A percentile compares a stretch with the other conserved stretches of the same genome.
phyloP scores from a whole-genome alignment of 768 basidiomycete species.

The Lactarius pseudohatsudake region DNA sequence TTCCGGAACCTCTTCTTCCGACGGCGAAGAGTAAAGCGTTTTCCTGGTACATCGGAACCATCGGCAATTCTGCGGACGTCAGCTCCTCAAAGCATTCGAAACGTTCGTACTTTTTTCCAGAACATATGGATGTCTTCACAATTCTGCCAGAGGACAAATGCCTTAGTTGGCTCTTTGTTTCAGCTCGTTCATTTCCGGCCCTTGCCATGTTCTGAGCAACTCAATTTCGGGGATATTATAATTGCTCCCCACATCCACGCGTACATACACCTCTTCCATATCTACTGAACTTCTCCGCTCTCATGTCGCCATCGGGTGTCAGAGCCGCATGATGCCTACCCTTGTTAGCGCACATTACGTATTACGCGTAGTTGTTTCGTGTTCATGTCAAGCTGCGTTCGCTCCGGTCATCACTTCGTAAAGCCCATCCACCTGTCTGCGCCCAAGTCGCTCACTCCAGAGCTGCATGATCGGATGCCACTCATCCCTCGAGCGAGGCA shows the following conservation, averaged over 20 bases:
- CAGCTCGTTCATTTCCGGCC: not conserved
- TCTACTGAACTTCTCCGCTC: not conserved
- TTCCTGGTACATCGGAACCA: not conserved
- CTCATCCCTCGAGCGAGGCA: slow-evolving; percentile 74
- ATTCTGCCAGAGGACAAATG: not conserved
- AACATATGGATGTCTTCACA: not conserved
- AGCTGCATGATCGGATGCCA: slow-evolving; percentile 87
- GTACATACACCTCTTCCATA: not conserved
- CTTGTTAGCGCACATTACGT: not conserved
- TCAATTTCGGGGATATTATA: not conserved
- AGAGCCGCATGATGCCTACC: not conserved
- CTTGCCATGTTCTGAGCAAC: not conserved
- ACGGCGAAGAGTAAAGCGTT: not conserved
- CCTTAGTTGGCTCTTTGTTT: not conserved
- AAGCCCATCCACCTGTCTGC: slow-evolving; percentile 56
- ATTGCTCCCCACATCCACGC: not conserved
- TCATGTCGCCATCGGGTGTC: not conserved
- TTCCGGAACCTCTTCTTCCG: not conserved
- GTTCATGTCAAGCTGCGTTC: slow-evolving; percentile 19
- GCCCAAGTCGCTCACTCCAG: slow-evolving; percentile 70
- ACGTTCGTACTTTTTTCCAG: not conserved
- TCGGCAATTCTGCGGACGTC: not conserved
- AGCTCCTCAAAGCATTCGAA: not conserved
- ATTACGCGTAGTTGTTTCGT: not conserved
- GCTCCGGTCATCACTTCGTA: slow-evolving; percentile 62